These are phyloP conservation scores for Botryotinia calthae DNA, from an alignment of 2,329 filamentous ascomycete genomes.

Conservation along the genomic window DNA sequence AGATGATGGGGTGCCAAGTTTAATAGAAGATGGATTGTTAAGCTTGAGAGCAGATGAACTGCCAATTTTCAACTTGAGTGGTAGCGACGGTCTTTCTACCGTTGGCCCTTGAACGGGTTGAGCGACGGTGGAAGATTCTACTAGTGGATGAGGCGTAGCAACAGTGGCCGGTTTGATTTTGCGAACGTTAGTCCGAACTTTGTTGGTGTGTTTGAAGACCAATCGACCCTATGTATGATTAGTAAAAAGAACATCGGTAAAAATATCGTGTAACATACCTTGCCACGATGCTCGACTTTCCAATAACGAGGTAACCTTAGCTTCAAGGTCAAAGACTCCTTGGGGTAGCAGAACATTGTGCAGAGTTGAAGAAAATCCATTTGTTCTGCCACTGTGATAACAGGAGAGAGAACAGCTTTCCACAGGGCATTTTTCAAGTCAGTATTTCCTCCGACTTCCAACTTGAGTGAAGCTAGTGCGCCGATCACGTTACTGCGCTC, in stretches of 20 bases:
- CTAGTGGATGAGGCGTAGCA: conserved; percentile 13
- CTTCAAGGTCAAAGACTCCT: conserved; percentile 47
- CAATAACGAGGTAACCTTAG: conserved; percentile 49
- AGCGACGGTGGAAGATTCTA: neutral
- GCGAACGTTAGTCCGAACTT: conserved; percentile 31
- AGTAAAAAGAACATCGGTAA: conserved; percentile 13
- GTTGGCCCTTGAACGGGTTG: neutral
- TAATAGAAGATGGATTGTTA: neutral
- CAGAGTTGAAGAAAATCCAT: conserved; percentile 52
- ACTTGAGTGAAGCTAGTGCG: conserved; percentile 49
- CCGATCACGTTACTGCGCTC: conserved; percentile 49
- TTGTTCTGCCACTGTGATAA: conserved; percentile 49
- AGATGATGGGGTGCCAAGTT: neutral
- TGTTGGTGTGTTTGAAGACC: conserved; percentile 34
- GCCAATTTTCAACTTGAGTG: conserved; percentile 15
- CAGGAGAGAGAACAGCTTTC: conserved; percentile 49
- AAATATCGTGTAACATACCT: conserved; percentile 33
- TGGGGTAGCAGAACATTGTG: conserved; percentile 49
- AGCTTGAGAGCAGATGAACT: neutral
- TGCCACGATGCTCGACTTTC: conserved; percentile 42
- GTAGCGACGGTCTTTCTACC: conserved; percentile 11
- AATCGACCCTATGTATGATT: conserved; percentile 33
- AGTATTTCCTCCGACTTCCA: conserved; percentile 47
- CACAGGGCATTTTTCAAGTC: conserved; percentile 48
- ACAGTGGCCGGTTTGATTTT: neutral